Evolutionary conservation across 805 yeast genomes (phyloP).

Genomic region (Brettanomyces custersianus): DNA sequence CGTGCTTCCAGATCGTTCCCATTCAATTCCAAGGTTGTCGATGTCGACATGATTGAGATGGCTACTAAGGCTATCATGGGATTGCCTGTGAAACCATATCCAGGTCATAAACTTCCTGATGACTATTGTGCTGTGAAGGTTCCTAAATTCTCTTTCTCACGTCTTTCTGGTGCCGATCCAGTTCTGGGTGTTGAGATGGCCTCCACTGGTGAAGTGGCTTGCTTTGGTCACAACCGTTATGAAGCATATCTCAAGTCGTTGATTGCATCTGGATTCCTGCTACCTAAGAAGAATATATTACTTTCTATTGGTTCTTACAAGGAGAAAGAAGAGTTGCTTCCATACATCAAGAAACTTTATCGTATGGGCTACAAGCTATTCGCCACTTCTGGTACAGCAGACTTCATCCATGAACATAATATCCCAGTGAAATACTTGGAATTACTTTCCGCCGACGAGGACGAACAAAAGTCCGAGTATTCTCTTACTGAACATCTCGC

Average conservation of each 20-base stretch:
- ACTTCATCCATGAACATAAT: constrained; percentile 90
- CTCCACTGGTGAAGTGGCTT: constrained; percentile 97
- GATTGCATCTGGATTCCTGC: constrained; percentile 88
- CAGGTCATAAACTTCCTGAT: constrained; percentile 79
- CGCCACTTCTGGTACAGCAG: constrained; percentile 99
- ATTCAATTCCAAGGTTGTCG: constrained; percentile 94
- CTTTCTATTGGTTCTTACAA: constrained; percentile 94
- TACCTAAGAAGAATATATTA: constrained; percentile 91
- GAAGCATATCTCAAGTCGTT: constrained; percentile 95
- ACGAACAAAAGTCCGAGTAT: constrained; percentile 83
- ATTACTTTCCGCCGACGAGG: constrained; percentile 62
- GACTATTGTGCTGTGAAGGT: constrained; percentile 95
- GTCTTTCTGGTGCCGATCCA: constrained; percentile 97
- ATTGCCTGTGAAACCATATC: constrained; percentile 80
- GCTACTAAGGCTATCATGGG: constrained; percentile 95
- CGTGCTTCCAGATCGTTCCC: constrained; percentile 99
- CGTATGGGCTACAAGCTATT: constrained; percentile 84
- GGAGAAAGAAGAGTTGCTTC: constrained; percentile 89
- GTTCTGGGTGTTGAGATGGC: constrained; percentile 99
- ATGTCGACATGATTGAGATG: constrained; percentile 92
- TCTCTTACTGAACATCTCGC: constrained; percentile 95
- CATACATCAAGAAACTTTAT: constrained; percentile 71
- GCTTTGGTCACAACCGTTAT: constrained; percentile 91
- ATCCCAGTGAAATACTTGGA: constrained; percentile 94
- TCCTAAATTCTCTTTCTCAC: constrained; percentile 95